Evolutionary conservation across 2,329 filamentous ascomycete species (phyloP).

Genomic region (Moelleriella libera): DNA sequence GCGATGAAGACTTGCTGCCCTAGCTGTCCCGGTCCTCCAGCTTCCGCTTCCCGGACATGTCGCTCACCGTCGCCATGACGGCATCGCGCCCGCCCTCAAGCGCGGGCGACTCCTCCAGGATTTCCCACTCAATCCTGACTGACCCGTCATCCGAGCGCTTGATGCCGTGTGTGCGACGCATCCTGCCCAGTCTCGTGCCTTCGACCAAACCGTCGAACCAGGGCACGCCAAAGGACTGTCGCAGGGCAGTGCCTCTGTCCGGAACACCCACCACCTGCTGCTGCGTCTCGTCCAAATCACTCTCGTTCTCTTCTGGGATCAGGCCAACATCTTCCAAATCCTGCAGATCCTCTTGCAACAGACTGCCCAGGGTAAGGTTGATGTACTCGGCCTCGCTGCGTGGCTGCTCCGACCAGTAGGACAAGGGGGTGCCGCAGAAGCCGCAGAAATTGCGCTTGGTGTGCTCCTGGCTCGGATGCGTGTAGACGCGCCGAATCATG

Average conservation of each 20-base stretch:
- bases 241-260: conserved; percentile 16
- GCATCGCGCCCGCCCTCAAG: conserved; percentile 9
- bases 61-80: conserved; percentile 17
- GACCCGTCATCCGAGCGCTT: conserved; percentile 44
- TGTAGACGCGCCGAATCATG: conserved; percentile 54
- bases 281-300: conserved; percentile 11
- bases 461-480: conserved; percentile 39
- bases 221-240: conserved; percentile 56
- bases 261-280: neutral
- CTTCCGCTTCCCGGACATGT: conserved; percentile 37
- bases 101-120: conserved; percentile 54
- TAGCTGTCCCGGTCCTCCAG: conserved; percentile 23
- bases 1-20: too few species aligned
- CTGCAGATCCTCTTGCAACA: conserved; percentile 56
- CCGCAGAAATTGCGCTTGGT: conserved; percentile 75
- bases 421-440: conserved; percentile 76
- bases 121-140: conserved; percentile 66
- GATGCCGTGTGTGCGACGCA: conserved; percentile 46
- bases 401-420: conserved; percentile 69
- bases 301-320: conserved; percentile 35
- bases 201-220: conserved; percentile 79
- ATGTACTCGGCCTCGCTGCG: conserved; percentile 62
- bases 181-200: conserved; percentile 56
- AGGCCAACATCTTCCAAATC: conserved; percentile 62
- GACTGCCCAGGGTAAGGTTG: conserved; percentile 65